phyloP scores from a whole-genome alignment of 441 rosid genomes.

The Flueggea neowawraea region DNA sequence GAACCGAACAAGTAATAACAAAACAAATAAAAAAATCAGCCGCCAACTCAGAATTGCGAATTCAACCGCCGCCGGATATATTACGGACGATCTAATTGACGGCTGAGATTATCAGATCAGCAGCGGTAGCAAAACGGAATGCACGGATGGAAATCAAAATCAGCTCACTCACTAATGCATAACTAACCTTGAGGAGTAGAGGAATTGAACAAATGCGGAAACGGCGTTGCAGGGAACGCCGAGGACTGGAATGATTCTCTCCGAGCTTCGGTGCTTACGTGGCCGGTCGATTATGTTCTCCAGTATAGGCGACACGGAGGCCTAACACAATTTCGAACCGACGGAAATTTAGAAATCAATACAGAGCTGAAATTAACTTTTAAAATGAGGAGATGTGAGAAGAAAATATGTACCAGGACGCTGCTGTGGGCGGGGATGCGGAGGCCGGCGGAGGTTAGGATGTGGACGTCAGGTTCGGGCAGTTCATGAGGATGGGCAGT shows the following conservation, averaged over 20 bases:
- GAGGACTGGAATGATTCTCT: conserved; percentile 52
- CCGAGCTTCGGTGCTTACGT: conserved; percentile 54
- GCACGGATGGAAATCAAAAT: too few species aligned
- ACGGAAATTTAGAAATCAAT: background rate
- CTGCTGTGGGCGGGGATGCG: conserved; percentile 71
- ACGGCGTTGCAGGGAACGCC: conserved; percentile 89
- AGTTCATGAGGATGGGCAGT: conserved; percentile 9
- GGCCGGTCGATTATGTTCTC: conserved; percentile 62
- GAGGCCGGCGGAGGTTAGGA: conserved; percentile 67
- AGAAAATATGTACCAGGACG: conserved; percentile 42
- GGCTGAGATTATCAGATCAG: background rate
- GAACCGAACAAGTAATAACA: background rate
- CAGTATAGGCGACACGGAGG: conserved; percentile 66
- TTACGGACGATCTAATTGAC: background rate
- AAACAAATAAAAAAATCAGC: background rate
- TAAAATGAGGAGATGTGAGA: background rate
- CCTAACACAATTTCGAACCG: conserved; percentile 27
- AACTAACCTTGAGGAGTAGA: conserved; percentile 67
- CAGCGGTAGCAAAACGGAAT: too few species aligned
- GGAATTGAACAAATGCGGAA: conserved; percentile 50
- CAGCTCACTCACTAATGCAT: background rate
- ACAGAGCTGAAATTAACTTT: too few species aligned
- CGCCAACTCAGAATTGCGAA: background rate
- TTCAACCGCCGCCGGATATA: background rate
- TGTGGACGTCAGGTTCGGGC: conserved; percentile 50